Conservation (phyloP, 495 filamentous ascomycete genomes). For the Podospora pseudoanserina region DNA sequence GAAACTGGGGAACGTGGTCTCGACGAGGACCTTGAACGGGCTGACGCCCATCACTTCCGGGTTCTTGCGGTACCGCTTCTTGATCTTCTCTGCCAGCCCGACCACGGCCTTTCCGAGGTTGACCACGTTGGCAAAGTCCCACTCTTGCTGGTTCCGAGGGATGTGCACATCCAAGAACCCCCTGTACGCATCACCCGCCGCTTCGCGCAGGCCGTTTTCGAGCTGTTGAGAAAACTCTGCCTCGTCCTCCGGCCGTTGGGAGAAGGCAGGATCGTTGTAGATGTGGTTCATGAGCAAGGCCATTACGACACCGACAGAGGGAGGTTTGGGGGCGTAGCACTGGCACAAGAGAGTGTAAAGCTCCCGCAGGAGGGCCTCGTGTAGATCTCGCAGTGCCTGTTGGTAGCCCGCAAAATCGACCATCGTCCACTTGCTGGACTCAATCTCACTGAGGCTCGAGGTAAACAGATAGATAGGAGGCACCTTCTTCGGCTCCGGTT, state of each 20-base stretch:
- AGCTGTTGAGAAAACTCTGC: constrained; percentile 67
- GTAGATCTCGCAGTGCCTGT: constrained; percentile 65
- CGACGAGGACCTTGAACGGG: constrained; percentile 74
- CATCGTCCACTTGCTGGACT: constrained; percentile 68
- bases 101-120: constrained; percentile 81
- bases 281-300: constrained; percentile 82
- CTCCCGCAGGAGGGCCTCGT: constrained; percentile 82
- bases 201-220: constrained; percentile 64
- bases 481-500: constrained; percentile 52
- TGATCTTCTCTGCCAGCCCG: constrained; percentile 75
- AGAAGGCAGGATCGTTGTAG: constrained; percentile 71
- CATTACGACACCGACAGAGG: constrained; percentile 72
- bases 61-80: constrained; percentile 86
- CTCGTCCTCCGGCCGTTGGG: constrained; percentile 61
- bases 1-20: constrained; percentile 82
- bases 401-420: constrained; percentile 73
- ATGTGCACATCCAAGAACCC: constrained; percentile 67
- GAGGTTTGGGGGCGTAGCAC: constrained; percentile 84
- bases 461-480: constrained; percentile 40
- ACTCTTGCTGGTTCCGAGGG: constrained; percentile 68
- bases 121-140: constrained; percentile 84
- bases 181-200: constrained; percentile 71
- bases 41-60: constrained; percentile 89
- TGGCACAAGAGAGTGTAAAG: constrained; percentile 81
- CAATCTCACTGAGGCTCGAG: constrained; percentile 41